Conservation (phyloP, 2,329 filamentous ascomycete genomes). For the Pseudogymnoascus sp. region DNA sequence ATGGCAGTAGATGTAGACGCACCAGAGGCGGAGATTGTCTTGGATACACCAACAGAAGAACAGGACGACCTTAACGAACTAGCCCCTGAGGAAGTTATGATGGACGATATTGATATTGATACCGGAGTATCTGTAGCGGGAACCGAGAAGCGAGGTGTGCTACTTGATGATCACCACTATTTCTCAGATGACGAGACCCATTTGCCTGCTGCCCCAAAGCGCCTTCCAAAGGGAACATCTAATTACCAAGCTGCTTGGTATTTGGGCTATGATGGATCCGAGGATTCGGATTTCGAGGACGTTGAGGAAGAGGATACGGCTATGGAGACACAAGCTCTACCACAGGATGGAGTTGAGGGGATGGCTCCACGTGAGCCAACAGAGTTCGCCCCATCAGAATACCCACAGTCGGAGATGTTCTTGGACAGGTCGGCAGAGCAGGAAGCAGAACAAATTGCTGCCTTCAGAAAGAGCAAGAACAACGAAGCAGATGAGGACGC, state of each 20-base stretch:
- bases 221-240: slow-evolving; percentile 83
- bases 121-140: slow-evolving; percentile 40
- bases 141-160: slow-evolving; percentile 69
- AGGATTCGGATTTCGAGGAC: slow-evolving; percentile 76
- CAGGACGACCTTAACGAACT: slow-evolving; percentile 77
- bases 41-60: slow-evolving; percentile 70
- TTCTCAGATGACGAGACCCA: slow-evolving; percentile 81
- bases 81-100: slow-evolving; percentile 76
- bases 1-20: slow-evolving; percentile 58
- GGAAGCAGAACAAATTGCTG: slow-evolving; percentile 71
- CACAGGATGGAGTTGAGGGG: slow-evolving; percentile 78
- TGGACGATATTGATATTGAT: slow-evolving; percentile 56
- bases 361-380: slow-evolving; percentile 60
- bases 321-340: slow-evolving; percentile 50
- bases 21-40: slow-evolving; percentile 43
- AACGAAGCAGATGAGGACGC: slow-evolving; percentile 82
- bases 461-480: slow-evolving; percentile 70
- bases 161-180: slow-evolving; percentile 95
- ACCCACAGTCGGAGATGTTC: slow-evolving; percentile 91
- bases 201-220: slow-evolving; percentile 56
- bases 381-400: slow-evolving; percentile 77
- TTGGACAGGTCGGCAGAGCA: slow-evolving; percentile 69
- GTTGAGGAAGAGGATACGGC: slow-evolving; percentile 52
- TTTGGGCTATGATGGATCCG: slow-evolving; percentile 64
- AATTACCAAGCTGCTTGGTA: slow-evolving; percentile 95